A percentile compares a stretch with the other conserved stretches of the same genome.
Conservation (phyloP, 495 filamentous ascomycete species). For the Aspergillus kassunensis region DNA sequence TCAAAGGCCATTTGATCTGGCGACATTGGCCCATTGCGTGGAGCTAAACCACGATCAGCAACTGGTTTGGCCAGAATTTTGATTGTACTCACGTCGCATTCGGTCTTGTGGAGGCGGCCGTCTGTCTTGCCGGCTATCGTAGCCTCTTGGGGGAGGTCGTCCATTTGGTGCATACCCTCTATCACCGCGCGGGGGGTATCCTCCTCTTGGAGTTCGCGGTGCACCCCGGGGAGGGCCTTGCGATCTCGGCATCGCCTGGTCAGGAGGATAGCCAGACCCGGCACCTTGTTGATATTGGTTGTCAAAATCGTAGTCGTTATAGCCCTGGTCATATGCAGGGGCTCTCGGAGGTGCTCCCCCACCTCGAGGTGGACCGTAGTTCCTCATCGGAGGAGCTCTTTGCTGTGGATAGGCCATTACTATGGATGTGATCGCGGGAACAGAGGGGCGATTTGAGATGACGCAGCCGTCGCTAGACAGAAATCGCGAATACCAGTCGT, state of each 20-base stretch:
- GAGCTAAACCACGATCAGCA: conserved; percentile 17
- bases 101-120: conserved; percentile 25
- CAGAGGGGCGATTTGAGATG: neutral
- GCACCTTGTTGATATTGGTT: conserved; percentile 34
- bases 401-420: conserved; percentile 35
- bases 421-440: neutral
- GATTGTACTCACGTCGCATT: conserved; percentile 32
- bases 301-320: conserved; percentile 45
- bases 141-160: conserved; percentile 27
- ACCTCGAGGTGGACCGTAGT: conserved; percentile 41
- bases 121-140: conserved; percentile 26
- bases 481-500: neutral
- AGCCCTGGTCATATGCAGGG: conserved; percentile 46
- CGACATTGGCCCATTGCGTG: conserved; percentile 30
- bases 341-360: conserved; percentile 39
- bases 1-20: conserved; percentile 56
- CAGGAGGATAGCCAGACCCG: conserved; percentile 49
- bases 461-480: neutral
- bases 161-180: conserved; percentile 48
- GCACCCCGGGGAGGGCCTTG: conserved; percentile 39
- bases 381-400: conserved; percentile 49
- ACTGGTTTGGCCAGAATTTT: neutral
- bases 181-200: conserved; percentile 37
- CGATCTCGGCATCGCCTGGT: conserved; percentile 43
- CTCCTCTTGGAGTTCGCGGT: conserved; percentile 28